Percentiles rank a stretch among this genome's conserved stretches.
These are phyloP conservation scores for Syzygium oleosum DNA, from an alignment of 345 rosid genomes.

Conservation along the genomic window DNA sequence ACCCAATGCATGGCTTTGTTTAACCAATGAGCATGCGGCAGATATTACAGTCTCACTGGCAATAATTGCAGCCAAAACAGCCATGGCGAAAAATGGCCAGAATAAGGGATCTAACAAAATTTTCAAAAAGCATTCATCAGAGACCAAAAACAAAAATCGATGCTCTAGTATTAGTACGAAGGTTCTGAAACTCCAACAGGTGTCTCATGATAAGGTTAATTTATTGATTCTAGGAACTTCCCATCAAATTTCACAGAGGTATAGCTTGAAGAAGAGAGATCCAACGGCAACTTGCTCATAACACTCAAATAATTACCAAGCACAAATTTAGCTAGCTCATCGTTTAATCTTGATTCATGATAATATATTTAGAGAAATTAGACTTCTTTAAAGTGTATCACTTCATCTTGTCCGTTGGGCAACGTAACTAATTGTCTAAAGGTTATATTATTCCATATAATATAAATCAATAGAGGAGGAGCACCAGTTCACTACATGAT, in stretches of 20 bases:
- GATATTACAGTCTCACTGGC: conserved; percentile 82
- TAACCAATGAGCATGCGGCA: conserved; percentile 67
- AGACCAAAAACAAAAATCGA: background rate
- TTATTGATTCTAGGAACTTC: background rate
- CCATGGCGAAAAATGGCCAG: conserved; percentile 76
- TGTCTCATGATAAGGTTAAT: background rate
- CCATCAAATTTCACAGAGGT: background rate
- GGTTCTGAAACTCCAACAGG: background rate
- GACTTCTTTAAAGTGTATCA: background rate
- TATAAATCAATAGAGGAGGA: background rate
- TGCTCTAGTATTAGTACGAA: background rate
- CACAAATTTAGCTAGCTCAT: background rate
- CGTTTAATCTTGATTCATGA: background rate
- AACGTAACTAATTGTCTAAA: background rate
- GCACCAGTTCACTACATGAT: background rate
- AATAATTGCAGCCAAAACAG: conserved; percentile 72
- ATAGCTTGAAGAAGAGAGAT: background rate
- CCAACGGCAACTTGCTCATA: background rate
- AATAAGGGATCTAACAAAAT: conserved; percentile 42
- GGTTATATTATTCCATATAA: background rate
- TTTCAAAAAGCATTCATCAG: conserved; percentile 5
- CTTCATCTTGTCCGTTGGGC: background rate
- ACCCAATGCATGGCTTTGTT: conserved; percentile 79
- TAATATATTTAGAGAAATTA: background rate
- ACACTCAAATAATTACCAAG: background rate